Percentiles rank a stretch among this genome's conserved stretches.
Conservation (phyloP, 495 filamentous ascomycete species). For the Penicillium diatomitis region DNA sequence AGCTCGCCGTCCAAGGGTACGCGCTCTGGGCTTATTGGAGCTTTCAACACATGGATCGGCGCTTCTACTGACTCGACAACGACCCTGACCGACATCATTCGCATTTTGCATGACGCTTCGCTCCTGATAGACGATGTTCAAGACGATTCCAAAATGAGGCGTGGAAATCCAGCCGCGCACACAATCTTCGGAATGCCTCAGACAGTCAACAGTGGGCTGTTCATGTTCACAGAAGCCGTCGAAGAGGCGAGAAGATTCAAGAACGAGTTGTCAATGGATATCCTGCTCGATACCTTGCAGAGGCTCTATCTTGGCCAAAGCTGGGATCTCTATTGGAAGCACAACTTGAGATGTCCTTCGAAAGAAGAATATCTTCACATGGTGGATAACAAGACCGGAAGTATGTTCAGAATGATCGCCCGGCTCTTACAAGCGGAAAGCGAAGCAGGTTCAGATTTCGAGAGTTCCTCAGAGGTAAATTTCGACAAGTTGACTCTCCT, state of each 20-base stretch:
- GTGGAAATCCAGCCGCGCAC: slow-evolving; percentile 80
- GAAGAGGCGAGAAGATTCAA: too few species aligned
- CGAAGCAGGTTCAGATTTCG: background rate
- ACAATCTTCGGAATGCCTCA: slow-evolving; percentile 80
- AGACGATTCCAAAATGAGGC: slow-evolving; percentile 65
- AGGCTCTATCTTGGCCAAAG: too few species aligned
- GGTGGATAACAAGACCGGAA: slow-evolving; percentile 89
- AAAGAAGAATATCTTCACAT: slow-evolving; percentile 91
- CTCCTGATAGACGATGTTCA: slow-evolving; percentile 68
- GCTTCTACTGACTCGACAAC: background rate
- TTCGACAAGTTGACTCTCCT: background rate
- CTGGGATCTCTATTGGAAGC: slow-evolving; percentile 89
- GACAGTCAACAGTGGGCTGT: slow-evolving; percentile 90
- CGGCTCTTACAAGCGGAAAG: slow-evolving; percentile 63
- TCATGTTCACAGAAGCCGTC: too few species aligned
- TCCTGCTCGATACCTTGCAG: too few species aligned
- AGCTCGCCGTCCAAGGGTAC: slow-evolving; percentile 18
- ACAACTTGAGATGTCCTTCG: slow-evolving; percentile 73
- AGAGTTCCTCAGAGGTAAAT: background rate
- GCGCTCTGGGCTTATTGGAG: background rate
- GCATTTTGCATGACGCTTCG: background rate
- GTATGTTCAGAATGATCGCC: slow-evolving; percentile 76
- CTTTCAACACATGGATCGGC: slow-evolving; percentile 5
- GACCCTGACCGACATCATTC: background rate
- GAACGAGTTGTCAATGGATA: too few species aligned